Conservation (phyloP, 2,329 filamentous ascomycete genomes). For the Blastomyces percursus region DNA sequence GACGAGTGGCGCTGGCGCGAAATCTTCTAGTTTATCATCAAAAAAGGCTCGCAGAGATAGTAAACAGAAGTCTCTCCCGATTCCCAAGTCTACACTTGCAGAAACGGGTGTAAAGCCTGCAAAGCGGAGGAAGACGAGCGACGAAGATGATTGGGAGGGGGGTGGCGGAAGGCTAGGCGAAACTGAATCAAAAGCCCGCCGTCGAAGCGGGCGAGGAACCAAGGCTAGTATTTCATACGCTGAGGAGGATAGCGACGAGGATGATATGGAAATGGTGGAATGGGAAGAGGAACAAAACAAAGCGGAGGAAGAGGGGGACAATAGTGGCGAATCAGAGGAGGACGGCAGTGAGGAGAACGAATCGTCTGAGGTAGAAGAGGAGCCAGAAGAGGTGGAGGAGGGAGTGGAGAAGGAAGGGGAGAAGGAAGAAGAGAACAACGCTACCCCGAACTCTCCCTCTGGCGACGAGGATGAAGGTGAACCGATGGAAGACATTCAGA, state of each 20-base stretch:
- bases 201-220: constrained; percentile 30
- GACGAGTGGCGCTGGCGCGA: constrained; percentile 17
- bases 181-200: constrained; percentile 24
- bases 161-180: constrained; percentile 33
- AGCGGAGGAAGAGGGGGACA: constrained; percentile 22
- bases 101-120: constrained; percentile 19
- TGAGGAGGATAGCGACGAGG: constrained; percentile 36
- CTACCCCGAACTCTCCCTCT: not conserved
- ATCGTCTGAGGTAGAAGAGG: constrained; percentile 6
- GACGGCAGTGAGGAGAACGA: constrained; percentile 10
- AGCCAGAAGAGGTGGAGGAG: not conserved
- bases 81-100: constrained; percentile 27
- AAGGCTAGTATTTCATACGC: constrained; percentile 33
- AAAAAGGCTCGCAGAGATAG: constrained; percentile 27
- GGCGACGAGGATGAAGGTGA: not conserved
- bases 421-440: not conserved
- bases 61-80: constrained; percentile 15
- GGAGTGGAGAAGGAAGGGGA: not conserved
- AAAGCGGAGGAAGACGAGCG: constrained; percentile 27
- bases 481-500: constrained; percentile 1
- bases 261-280: constrained; percentile 34
- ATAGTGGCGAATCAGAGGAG: constrained; percentile 16
- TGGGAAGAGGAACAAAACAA: constrained; percentile 23
- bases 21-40: constrained; percentile 15
- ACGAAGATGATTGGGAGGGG: constrained; percentile 32